Evolutionary conservation across 305 asterid genomes (phyloP).

Genomic region (Fraxinus paxiana): DNA sequence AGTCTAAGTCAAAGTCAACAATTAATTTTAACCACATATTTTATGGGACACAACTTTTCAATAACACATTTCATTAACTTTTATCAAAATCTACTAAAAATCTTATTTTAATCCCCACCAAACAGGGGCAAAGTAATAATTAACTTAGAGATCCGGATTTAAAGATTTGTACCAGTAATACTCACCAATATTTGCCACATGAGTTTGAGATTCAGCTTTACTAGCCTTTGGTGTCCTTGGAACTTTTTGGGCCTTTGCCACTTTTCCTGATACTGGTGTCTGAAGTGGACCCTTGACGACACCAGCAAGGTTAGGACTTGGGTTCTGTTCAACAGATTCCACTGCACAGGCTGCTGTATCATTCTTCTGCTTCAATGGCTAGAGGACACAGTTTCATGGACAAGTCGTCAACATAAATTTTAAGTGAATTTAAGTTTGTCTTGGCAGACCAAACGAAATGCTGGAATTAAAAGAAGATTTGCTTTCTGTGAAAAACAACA

Average conservation of each 20-base stretch:
- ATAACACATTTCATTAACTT: not conserved
- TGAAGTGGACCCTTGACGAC: constrained; percentile 34
- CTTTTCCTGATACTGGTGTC: constrained; percentile 67
- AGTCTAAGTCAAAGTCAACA: not conserved
- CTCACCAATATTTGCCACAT: constrained; percentile 68
- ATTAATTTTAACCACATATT: not conserved
- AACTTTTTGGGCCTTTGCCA: constrained; percentile 59
- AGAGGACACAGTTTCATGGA: constrained; percentile 22
- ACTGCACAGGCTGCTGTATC: constrained; percentile 43
- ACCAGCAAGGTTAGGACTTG: constrained; percentile 36
- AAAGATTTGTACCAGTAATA: constrained; percentile 13
- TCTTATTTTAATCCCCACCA: not conserved
- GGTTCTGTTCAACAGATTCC: constrained; percentile 43
- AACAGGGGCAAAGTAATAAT: not conserved
- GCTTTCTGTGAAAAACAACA: constrained; percentile 8
- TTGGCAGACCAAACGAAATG: constrained; percentile 2
- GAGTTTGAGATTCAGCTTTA: constrained; percentile 49
- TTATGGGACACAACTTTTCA: not conserved
- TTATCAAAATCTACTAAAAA: not conserved
- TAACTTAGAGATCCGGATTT: not conserved
- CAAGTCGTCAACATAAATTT: constrained; percentile 11
- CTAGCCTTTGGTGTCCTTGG: constrained; percentile 69
- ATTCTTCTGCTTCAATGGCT: constrained; percentile 64
- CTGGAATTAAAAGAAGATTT: not conserved
- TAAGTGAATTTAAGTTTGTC: not conserved